These are phyloP conservation scores for Nectriaceae sp. DNA, from an alignment of 2,329 filamentous ascomycete species.

Conservation along the genomic window DNA sequence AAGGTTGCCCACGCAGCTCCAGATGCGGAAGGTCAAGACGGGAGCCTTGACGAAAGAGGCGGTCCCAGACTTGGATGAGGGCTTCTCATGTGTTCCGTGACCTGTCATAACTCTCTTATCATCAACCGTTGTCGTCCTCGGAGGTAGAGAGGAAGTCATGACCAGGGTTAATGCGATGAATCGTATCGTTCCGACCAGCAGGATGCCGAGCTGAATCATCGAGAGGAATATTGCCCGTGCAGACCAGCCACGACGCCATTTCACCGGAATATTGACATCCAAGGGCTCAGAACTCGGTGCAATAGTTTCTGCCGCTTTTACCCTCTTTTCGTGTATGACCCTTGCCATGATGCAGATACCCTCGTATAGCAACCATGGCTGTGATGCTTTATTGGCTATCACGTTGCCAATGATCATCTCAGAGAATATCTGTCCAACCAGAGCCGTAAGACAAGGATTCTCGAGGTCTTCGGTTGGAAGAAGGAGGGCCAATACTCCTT, in stretches of 20 bases:
- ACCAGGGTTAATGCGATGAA: constrained; percentile 65
- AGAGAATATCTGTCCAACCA: constrained; percentile 85
- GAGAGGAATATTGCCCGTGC: constrained; percentile 55
- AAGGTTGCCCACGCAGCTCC: constrained; percentile 71
- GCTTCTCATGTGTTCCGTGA: constrained; percentile 20
- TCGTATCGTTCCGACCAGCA: constrained; percentile 64
- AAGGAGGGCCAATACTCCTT: constrained; percentile 78
- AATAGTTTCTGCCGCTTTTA: constrained; percentile 14
- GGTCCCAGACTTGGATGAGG: constrained; percentile 13
- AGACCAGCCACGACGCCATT: constrained; percentile 37
- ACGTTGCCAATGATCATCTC: constrained; percentile 87
- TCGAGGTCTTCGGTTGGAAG: constrained; percentile 91
- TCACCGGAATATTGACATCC: constrained; percentile 12
- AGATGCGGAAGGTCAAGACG: constrained; percentile 75
- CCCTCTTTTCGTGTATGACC: constrained; percentile 36
- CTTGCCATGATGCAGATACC: constrained; percentile 71
- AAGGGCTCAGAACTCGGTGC: constrained; percentile 13
- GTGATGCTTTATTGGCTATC: constrained; percentile 76
- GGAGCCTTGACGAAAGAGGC: constrained; percentile 51
- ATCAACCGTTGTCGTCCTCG: constrained; percentile 40
- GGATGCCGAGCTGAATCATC: constrained; percentile 55
- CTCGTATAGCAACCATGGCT: constrained; percentile 90
- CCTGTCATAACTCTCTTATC: constrained; percentile 22
- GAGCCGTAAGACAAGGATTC: constrained; percentile 79
- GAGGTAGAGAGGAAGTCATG: constrained; percentile 67